Evolutionary conservation across 371 early-diverging fungal species (phyloP), one percentile per base, ranked within the genome.

Genomic region (Parasitella parasitica): DNA sequence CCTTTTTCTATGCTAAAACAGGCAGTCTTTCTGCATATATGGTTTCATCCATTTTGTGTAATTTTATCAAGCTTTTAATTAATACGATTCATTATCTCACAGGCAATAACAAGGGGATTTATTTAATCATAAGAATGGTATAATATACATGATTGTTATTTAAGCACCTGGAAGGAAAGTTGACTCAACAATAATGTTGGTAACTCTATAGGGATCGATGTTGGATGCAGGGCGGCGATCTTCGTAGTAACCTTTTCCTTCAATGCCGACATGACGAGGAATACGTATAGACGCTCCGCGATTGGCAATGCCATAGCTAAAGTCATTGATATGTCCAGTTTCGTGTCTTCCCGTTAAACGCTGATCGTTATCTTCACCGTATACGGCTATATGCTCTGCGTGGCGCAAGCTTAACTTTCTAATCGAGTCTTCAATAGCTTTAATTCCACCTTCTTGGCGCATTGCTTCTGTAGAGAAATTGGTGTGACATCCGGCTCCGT

Each of bases 241-340:
- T 64, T 81, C 82, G 57, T 78, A 60, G 54, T 81, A 81, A 7
- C 82, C 82, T 52, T 72, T 73, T 16, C 82, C 82, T 49, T 67
- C 63, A 36, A 71, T 62, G 24, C 76, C 76, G 6, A 79, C 79
- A 24, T 67, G 73, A 41, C 77, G 62, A 9, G 82, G 80, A 57
- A 83, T 83, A 53, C 83, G 77, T 43, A 83, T 83, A 22, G 81
- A 81, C 2, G 80, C 79, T 13, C 83, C 83, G 32, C 83, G 69
- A 57, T 83, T 75, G 18, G 78, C 83, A 6, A 81, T 70, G 24
- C 83, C 83, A 57, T 63, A 78, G 0, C 73, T 72, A 60, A 83
- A 83, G 2, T 72, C 73, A 27, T 62, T 58, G 43, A 83, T 83
- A 59, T 81, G 77, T 49, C 81, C 83, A 22, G 83, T 83, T 53